Percentiles rank a stretch among this genome's conserved stretches.
phyloP scores from a whole-genome alignment of 129 eudicot species.

The Ambrosia trifida region DNA sequence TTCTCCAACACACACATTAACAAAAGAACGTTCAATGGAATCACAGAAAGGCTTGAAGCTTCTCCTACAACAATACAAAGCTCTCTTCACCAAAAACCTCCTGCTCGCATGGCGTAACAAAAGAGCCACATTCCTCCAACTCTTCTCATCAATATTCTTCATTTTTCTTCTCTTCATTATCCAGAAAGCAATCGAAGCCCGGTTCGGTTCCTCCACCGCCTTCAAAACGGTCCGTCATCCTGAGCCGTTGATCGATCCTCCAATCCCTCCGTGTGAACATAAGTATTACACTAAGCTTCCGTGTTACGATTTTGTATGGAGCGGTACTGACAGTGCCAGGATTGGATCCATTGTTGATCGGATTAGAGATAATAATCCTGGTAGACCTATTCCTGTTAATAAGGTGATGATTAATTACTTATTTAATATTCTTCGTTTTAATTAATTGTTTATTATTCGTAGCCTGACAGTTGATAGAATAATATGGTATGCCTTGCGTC shows the following conservation, averaged over 20 bases:
- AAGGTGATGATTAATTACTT: conserved; percentile 45
- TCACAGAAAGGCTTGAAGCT: conserved; percentile 59
- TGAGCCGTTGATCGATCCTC: conserved; percentile 34
- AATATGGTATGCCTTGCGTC: neutral
- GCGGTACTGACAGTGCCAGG: conserved; percentile 58
- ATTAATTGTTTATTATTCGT: too few relatives aligned
- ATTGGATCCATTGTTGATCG: conserved; percentile 50
- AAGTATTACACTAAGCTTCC: conserved; percentile 55
- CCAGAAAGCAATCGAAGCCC: conserved; percentile 57
- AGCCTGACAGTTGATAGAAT: neutral
- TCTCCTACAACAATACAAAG: conserved; percentile 61
- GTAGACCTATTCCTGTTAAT: conserved; percentile 60
- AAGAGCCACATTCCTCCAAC: conserved; percentile 58
- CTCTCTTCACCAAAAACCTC: conserved; percentile 63
- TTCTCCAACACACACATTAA: neutral
- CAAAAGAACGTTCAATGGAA: conserved; percentile 40
- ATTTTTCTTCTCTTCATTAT: conserved; percentile 62
- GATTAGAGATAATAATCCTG: conserved; percentile 84
- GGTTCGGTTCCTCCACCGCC: conserved; percentile 47
- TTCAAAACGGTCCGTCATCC: conserved; percentile 47
- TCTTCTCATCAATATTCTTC: conserved; percentile 72
- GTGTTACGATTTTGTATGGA: conserved; percentile 90
- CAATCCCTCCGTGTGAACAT: conserved; percentile 85
- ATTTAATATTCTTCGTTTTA: too few relatives aligned
- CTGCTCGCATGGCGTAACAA: conserved; percentile 75